Evolutionary conservation across 108 stramenopile genomes (phyloP), one percentile per base, ranked within the genome.

Genomic region (Pseudonitzschia delicatissima): DNA sequence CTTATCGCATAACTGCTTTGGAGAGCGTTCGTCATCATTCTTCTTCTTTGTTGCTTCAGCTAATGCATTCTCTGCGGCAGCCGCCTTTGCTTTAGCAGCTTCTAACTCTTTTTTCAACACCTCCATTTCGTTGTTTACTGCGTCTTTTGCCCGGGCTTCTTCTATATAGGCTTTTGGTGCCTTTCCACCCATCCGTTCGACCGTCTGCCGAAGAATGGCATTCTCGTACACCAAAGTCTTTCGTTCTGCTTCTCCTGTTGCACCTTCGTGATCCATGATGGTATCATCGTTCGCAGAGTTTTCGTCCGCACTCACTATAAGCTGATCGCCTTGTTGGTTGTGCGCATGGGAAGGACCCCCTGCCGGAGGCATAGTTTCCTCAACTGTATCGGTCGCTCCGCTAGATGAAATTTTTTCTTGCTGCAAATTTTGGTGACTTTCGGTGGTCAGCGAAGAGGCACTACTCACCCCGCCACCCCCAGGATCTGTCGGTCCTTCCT

Each of bases 151-250:
- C 21, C 31, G 51, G 5, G 81, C 72, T 62, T 74, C 85, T 18
- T 87, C 87, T 49, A 92, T 80, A 52, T 92, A 87, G 26, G 87
- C 52, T 33, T 70, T 75, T 20, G 91, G 86, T 23, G 86, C 45
- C 55, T 87, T 89, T 11, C 79, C 80, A 8, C 87, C 86, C 45
- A 87, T 58, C 17, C 78, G 63, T 57, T 92, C 86, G 37, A 92
- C 50, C 11, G 84, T 75, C 67, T 88, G 86, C 13, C 91, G 74
- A 52, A 92, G 83, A 23, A 86, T 64, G 36, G 79, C 81, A 77
- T 92, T 92, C 68, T 92, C 87, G 55, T 92, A 92, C 32, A 69
- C 81, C 62, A 92, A 53, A 18, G 84, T 89, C 67, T 87, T 88
- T 11, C 77, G 74, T 45, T 87, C 86, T 3, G 87, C 87, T 28